Evolutionary conservation across 257 asterid genomes (phyloP), one percentile per base, ranked within the genome.

Genomic region (Fraxinus excelsior): DNA sequence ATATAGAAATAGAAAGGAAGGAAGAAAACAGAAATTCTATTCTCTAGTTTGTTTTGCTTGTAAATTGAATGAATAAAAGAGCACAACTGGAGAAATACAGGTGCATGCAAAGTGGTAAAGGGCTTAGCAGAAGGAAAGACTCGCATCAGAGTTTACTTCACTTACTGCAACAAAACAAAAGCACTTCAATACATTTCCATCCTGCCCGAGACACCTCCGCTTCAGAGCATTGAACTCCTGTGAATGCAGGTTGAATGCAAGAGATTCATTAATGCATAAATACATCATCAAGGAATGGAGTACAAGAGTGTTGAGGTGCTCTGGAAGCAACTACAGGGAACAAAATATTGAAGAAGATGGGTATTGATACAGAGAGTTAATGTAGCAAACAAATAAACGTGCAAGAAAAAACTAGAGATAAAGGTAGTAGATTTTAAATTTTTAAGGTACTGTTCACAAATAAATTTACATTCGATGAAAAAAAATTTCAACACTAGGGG

Each of bases 201-300:
- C 94, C 87, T 87, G 97, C 18, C 89, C 88, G 67, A 73, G 84
- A 86, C 98, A 94, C 84, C 97, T 91, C 68, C 88, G 87, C 86
- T 91, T 94, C 85, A 94, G 77, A 78, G 97, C 92, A 85, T 91
- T 88, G 84, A 92, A 94, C 85, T 94, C 98, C 98, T 94, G 91
- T 74, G 82, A 25, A 67, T 38, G 80, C 60, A 80, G 75, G 79
- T 69, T 7, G 70, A 79, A 76, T 19, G 46, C 76, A 73, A 77
- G 86, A 79, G n/a, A n/a, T 51, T 16, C 35, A 37, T 74, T 51
- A 56, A 31, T 44, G 32, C 62, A 74, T 72, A 21, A 74, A 19
- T 62, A 80, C 18, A 58, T 53, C 75, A 70, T 77, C 72, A 74
- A 64, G 44, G 31, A 11, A 51, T 12, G 65, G 58, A 49, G 8